These are phyloP conservation scores for Lachancea quebecensis DNA, from an alignment of 805 yeast species.

Conservation along the genomic window DNA sequence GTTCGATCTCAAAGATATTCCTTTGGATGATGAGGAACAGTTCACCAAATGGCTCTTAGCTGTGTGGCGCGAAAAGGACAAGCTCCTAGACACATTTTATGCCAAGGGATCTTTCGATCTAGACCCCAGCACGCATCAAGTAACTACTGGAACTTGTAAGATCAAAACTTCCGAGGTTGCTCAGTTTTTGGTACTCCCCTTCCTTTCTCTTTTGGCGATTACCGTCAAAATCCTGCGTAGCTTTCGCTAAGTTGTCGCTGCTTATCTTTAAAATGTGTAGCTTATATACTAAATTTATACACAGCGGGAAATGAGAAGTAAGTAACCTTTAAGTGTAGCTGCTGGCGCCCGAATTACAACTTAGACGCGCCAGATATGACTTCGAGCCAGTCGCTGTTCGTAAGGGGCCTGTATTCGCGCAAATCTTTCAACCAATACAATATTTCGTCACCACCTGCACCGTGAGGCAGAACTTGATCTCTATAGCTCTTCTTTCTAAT, in stretches of 20 bases:
- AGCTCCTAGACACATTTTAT: constrained; percentile 55
- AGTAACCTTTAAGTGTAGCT: background rate
- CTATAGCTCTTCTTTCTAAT: constrained; percentile 63
- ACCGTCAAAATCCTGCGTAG: background rate
- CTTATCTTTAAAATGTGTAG: background rate
- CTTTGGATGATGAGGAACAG: constrained; percentile 44
- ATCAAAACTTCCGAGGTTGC: constrained; percentile 15
- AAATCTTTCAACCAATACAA: constrained; percentile 65
- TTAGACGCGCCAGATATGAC: constrained; percentile 26
- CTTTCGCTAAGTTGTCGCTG: too few relatives aligned
- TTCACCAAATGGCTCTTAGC: constrained; percentile 73
- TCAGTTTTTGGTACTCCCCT: constrained; percentile 16
- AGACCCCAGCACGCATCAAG: constrained; percentile 13
- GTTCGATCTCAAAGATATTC: constrained; percentile 54
- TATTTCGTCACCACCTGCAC: constrained; percentile 48
- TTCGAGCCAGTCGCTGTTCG: constrained; percentile 48
- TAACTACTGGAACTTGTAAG: constrained; percentile 20
- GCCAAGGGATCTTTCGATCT: constrained; percentile 44
- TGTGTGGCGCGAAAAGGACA: constrained; percentile 76
- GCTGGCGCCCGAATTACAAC: constrained; percentile 11
- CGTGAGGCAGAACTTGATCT: constrained; percentile 63
- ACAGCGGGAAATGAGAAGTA: background rate
- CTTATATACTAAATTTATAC: background rate
- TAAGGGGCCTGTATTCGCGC: constrained; percentile 46
- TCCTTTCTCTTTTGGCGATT: constrained; percentile 4